Percentiles rank a stretch among this genome's conserved stretches.
Conservation (phyloP, 2,329 filamentous ascomycete species). For the Fusarium euwallaceae region DNA sequence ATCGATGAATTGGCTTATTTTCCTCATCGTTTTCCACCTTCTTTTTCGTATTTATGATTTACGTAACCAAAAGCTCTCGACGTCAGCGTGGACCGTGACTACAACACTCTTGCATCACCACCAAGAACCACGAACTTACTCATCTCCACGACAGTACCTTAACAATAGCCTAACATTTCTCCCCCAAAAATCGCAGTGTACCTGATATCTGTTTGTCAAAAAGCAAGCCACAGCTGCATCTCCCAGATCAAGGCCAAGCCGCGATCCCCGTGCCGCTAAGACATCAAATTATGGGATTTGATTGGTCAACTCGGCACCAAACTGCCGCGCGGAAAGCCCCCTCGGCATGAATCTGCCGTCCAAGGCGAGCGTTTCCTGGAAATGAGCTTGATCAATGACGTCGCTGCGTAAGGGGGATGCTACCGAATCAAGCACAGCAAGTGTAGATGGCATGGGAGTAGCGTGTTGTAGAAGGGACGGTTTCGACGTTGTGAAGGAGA, state of each 20-base stretch:
- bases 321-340: constrained; percentile 26
- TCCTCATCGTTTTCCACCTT: neutral
- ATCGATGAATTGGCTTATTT: neutral
- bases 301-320: constrained; percentile 35
- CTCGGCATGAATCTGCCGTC: constrained; percentile 40
- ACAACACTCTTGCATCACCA: neutral
- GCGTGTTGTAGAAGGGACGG: neutral
- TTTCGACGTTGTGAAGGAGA: neutral
- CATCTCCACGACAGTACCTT: constrained; percentile 12
- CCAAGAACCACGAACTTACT: neutral
- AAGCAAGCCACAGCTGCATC: constrained; percentile 40
- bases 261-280: constrained; percentile 1
- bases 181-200: neutral
- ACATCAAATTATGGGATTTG: neutral
- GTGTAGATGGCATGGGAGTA: neutral
- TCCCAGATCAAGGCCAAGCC: constrained; percentile 31
- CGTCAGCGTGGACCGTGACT: neutral
- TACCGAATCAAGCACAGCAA: neutral
- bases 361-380: constrained; percentile 18
- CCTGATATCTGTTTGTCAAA: neutral
- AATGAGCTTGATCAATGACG: constrained; percentile 25
- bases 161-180: constrained; percentile 2
- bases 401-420: constrained; percentile 3
- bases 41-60: neutral
- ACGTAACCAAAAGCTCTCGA: neutral